Percentiles rank a stretch among this genome's conserved stretches.
These are phyloP conservation scores for Eucalyptus paniculata DNA, from an alignment of 345 rosid genomes.

Conservation along the genomic window DNA sequence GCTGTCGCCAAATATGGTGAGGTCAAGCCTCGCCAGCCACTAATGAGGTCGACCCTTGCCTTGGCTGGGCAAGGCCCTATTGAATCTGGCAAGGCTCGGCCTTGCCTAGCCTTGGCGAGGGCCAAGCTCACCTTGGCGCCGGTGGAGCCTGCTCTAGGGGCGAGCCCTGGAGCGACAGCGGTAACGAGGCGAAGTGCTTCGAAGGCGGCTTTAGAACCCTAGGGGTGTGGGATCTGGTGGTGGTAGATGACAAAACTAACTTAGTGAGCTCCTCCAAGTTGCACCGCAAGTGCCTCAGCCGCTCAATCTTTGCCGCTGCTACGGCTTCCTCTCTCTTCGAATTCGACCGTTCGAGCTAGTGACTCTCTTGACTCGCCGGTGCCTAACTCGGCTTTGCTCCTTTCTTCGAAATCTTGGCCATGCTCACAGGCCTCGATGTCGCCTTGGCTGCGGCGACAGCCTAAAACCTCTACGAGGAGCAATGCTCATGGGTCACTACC, in stretches of 20 bases:
- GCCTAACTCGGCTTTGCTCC: constrained; percentile 11
- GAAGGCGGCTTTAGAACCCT: constrained; percentile 93
- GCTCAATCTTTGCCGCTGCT: constrained; percentile 11
- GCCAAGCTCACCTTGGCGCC: too few relatives aligned
- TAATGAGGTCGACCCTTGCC: too few relatives aligned
- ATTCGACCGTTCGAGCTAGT: constrained; percentile 1
- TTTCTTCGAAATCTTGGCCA: constrained; percentile 34
- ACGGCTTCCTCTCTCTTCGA: constrained; percentile 23
- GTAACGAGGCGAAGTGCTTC: constrained; percentile 21
- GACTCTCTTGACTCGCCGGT: background rate
- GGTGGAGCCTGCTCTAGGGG: background rate
- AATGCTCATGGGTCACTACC: constrained; percentile 7
- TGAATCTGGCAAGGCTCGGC: too few relatives aligned
- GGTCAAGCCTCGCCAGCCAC: too few relatives aligned
- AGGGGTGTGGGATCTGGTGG: constrained; percentile 58
- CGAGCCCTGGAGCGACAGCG: background rate
- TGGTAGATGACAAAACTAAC: constrained; percentile 20
- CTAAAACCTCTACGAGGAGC: constrained; percentile 60
- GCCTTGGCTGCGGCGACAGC: constrained; percentile 27
- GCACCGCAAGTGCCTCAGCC: constrained; percentile 31
- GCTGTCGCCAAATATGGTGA: too few relatives aligned
- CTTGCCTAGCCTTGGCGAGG: fast-evolving
- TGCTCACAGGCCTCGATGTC: constrained; percentile 25
- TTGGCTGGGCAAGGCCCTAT: too few relatives aligned
- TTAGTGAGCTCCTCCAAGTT: constrained; percentile 70